Base-by-base conservation (phyloP, 257 asterid genomes). In the Fraxinus quadrangulata region DNA sequence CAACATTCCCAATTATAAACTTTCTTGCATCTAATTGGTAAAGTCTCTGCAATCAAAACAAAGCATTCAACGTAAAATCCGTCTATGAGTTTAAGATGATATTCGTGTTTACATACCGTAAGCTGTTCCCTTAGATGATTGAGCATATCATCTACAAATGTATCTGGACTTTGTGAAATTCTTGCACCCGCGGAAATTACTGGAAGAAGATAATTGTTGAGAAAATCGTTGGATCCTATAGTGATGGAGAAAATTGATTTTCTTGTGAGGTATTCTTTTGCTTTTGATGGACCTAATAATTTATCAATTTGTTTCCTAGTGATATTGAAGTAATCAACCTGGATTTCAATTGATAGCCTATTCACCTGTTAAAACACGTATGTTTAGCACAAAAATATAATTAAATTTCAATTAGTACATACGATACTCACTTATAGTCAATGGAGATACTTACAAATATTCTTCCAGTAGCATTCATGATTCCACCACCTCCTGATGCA, bases 401-500 rank as follows among this genome's bases (percentile, higher is more conserved):
- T 34, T 61, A 2, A 30, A n/a, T 3, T 45, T 11, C 24, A 73
- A 31, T 3, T 11, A 3, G 30, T 11, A n/a, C 54, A 74, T 47
- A 3, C 31, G 5, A 4, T 28, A n/a, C 14, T 8, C 42, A 37
- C 42, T 37, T 2, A 37, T 8, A 37, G 42, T 8, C 8, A 37
- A 37, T 37, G 42, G 2, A 37, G 42, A 8, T 0, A 70, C 97
- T 85, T 83, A 95, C 99, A 77, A 95, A 95, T 78, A 95, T 84
- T 67, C 84, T 78, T 75, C 99, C 99, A 0, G 98, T 91, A 78
- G 89, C 96, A 54, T 95, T 95, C 96, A 93, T 87, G 82, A 93
- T 88, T 56, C 99, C 99, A 0, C 98, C 99, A 16, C 96, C 99
- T 1, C 99, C 98, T 0, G 99, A 95, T 19, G 99, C 99, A 69